Conservation (phyloP, 192 early-diverging fungal species). For the Haplosporangium gracile region DNA sequence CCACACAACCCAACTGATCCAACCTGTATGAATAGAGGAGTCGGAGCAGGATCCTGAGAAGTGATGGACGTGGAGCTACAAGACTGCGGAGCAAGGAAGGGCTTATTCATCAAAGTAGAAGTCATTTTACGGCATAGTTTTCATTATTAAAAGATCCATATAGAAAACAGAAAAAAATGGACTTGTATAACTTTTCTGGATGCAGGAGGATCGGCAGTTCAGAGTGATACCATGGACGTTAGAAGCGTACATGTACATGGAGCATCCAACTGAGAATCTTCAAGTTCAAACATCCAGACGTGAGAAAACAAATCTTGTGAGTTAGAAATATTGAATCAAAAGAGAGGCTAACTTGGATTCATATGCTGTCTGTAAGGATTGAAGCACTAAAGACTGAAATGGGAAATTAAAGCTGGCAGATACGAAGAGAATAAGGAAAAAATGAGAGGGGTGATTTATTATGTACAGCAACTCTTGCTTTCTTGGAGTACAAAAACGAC, state of each 20-base stretch:
- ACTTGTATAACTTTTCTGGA: background rate
- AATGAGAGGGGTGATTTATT: background rate
- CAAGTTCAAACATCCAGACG: background rate
- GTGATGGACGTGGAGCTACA: background rate
- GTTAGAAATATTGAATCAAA: no score
- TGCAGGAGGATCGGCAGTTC: background rate
- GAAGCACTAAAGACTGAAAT: background rate
- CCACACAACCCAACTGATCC: background rate
- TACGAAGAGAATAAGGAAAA: background rate
- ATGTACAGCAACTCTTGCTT: slow-evolving; percentile 7
- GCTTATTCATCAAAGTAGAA: slow-evolving; percentile 5
- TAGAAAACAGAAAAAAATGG: background rate
- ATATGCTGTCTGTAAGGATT: no score
- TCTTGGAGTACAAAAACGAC: background rate
- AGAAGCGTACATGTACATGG: no score
- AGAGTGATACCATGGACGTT: no score
- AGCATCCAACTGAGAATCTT: background rate
- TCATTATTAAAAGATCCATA: background rate
- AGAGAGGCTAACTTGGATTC: no score
- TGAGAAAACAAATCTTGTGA: no score
- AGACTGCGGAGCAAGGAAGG: background rate
- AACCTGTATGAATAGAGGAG: background rate
- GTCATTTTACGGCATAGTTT: slow-evolving; percentile 5
- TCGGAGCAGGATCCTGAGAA: background rate
- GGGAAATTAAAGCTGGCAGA: background rate